phyloP scores from a whole-genome alignment of 139 green algal genomes.

The Chlorella sp. region DNA sequence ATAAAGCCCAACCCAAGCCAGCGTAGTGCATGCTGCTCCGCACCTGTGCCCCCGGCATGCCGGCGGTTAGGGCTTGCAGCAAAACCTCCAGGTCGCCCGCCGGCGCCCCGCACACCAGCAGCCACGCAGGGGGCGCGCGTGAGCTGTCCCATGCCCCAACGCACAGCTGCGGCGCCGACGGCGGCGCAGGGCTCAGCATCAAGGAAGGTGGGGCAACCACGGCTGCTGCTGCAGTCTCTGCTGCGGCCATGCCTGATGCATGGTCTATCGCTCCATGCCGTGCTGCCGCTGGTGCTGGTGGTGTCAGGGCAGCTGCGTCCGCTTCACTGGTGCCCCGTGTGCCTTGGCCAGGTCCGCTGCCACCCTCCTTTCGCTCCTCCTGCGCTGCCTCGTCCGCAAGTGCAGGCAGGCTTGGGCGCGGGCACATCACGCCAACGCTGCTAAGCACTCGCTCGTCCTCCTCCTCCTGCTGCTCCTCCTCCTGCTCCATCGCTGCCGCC shows the following conservation, averaged over 20 bases:
- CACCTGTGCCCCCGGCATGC: neutral
- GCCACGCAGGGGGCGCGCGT: neutral
- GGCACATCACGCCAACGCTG: too few species aligned
- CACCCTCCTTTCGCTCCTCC: too few species aligned
- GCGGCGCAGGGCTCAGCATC: neutral
- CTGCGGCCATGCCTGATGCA: neutral
- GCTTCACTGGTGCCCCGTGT: too few species aligned
- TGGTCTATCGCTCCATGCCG: neutral
- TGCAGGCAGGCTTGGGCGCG: too few species aligned
- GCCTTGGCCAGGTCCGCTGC: too few species aligned
- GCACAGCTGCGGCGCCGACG: neutral
- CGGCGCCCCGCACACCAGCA: neutral
- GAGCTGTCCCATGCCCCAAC: too few species aligned
- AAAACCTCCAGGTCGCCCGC: neutral
- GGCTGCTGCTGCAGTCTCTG: neutral
- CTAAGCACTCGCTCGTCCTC: too few species aligned
- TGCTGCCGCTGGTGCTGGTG: neutral
- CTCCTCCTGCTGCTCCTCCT: too few species aligned
- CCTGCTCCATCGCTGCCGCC: too few species aligned
- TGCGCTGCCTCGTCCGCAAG: too few species aligned
- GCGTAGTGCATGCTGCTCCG: neutral
- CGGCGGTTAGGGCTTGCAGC: too few species aligned
- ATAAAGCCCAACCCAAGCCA: neutral
- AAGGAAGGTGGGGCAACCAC: neutral
- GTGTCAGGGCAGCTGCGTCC: too few species aligned